phyloP scores from a whole-genome alignment of 192 early-diverging fungal species.

The Phycomyces blakesleeanus region DNA sequence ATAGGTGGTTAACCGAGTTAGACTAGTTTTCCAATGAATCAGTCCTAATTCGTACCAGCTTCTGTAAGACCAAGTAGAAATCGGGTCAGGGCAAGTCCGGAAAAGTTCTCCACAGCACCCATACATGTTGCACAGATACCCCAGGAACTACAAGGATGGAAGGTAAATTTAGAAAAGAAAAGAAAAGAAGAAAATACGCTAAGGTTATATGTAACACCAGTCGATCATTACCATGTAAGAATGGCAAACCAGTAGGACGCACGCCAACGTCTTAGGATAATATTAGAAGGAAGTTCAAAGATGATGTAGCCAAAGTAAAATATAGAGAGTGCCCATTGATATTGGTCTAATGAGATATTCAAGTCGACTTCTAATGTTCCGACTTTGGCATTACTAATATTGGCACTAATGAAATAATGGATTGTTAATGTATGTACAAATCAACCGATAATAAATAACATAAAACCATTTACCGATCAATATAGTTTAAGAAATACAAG shows the following conservation, averaged over 20 bases:
- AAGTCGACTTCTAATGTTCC: background rate
- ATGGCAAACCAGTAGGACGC: constrained; percentile 13
- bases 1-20: background rate
- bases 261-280: constrained; percentile 43
- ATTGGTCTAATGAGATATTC: background rate
- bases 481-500: background rate
- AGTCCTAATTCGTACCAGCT: constrained; percentile 23
- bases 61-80: constrained; percentile 50
- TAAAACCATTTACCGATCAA: background rate
- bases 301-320: constrained; percentile 52
- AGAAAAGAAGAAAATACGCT: background rate
- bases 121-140: constrained; percentile 39
- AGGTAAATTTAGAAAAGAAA: background rate
- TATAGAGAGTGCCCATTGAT: constrained; percentile 43
- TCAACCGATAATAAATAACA: too few relatives aligned
- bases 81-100: constrained; percentile 36
- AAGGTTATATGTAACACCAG: background rate
- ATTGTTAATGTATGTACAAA: too few relatives aligned
- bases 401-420: background rate
- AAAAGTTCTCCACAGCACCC: constrained; percentile 34
- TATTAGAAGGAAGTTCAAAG: constrained; percentile 65
- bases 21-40: background rate
- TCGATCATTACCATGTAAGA: constrained; percentile 7
- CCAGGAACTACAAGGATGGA: constrained; percentile 31
- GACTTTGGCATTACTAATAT: background rate